Evolutionary conservation across 345 rosid genomes (phyloP).

Genomic region (Geranium rotundifolium): DNA sequence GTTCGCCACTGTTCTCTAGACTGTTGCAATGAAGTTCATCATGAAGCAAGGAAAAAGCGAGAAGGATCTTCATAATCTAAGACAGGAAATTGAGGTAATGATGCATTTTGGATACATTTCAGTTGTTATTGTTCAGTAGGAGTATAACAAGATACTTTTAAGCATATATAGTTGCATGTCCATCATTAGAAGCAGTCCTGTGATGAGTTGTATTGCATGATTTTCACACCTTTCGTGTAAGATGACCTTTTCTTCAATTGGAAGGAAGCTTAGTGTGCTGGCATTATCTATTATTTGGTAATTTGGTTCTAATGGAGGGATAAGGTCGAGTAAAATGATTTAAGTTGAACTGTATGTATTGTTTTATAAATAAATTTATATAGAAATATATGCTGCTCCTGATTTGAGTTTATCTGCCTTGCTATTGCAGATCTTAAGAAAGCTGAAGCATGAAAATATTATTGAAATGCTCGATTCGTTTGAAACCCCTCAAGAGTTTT

Average conservation of each 20-base stretch:
- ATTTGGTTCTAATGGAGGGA: background rate
- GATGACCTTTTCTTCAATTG: background rate
- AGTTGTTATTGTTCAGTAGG: background rate
- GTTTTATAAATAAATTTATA: no score
- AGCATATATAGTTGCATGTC: no score
- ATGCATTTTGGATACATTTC: background rate
- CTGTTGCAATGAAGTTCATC: constrained; percentile 95
- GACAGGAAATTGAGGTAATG: constrained; percentile 92
- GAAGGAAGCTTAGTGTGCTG: background rate
- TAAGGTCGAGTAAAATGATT: background rate
- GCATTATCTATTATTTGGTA: no score
- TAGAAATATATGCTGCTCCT: no score
- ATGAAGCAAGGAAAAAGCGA: constrained; percentile 93
- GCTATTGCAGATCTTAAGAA: constrained; percentile 68
- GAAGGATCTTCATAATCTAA: constrained; percentile 72
- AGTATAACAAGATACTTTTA: background rate
- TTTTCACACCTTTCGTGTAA: no score
- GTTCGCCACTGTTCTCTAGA: constrained; percentile 27
- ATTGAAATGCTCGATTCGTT: constrained; percentile 96
- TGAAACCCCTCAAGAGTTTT: constrained; percentile 86
- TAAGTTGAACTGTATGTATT: background rate
- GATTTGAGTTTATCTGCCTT: constrained; percentile 3
- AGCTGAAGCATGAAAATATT: constrained; percentile 87
- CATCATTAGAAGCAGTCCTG: no score
- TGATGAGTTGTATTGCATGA: no score